Evolutionary conservation across 192 early-diverging fungal genomes (phyloP).

Genomic region (Backusella morwellensis): DNA sequence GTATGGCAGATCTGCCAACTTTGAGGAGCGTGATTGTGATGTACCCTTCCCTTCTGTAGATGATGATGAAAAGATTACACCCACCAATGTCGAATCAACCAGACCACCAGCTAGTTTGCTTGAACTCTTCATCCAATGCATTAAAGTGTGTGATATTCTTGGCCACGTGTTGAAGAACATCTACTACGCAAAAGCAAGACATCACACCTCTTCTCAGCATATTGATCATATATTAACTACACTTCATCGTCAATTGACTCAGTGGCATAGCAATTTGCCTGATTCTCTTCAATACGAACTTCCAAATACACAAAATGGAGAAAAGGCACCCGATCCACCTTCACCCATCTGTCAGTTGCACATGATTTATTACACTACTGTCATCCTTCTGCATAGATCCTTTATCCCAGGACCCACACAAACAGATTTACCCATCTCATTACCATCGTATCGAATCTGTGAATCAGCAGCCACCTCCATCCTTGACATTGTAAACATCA

Average conservation of each 20-base stretch:
- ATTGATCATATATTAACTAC: conserved; percentile 32
- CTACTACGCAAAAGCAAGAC: conserved; percentile 43
- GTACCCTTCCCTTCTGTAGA: conserved; percentile 36
- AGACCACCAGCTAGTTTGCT: conserved; percentile 19
- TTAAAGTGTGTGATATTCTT: conserved; percentile 50
- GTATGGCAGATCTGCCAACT: conserved; percentile 56
- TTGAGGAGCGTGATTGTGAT: conserved; percentile 49
- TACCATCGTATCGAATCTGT: conserved; percentile 34
- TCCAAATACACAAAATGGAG: conserved; percentile 22
- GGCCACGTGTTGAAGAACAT: conserved; percentile 52
- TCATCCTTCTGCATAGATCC: conserved; percentile 56
- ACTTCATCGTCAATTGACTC: conserved; percentile 26
- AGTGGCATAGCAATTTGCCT: conserved; percentile 48
- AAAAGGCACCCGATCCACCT: conserved; percentile 24
- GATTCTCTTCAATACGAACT: conserved; percentile 42
- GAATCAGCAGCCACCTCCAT: conserved; percentile 21
- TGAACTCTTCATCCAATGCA: conserved; percentile 36
- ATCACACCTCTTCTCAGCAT: conserved; percentile 13
- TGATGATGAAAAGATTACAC: conserved; percentile 21
- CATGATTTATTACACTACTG: conserved; percentile 46
- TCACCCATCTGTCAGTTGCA: conserved; percentile 36
- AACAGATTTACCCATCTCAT: conserved; percentile 11
- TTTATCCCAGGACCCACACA: conserved; percentile 43
- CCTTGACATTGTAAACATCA: conserved; percentile 30
- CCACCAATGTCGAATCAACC: background rate